A percentile compares a stretch with the other conserved stretches of the same genome.
Conservation (phyloP, 2,329 filamentous ascomycete genomes). For the Cytospora piceicola region DNA sequence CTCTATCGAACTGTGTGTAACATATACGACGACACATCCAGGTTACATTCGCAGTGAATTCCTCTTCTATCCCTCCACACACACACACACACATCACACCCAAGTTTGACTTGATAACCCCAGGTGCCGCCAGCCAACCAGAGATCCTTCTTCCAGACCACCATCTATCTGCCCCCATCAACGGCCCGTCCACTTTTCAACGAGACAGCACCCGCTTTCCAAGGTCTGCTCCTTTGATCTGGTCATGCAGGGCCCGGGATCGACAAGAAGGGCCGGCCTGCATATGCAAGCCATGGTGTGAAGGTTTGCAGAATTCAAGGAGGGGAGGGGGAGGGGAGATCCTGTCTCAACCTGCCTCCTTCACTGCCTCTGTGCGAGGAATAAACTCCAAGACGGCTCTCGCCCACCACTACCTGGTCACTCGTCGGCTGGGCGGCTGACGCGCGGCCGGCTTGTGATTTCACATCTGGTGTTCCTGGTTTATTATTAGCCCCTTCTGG, state of each 20-base stretch:
- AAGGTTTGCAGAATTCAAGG: neutral
- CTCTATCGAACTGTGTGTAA: neutral
- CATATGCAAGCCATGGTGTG: constrained; percentile 7
- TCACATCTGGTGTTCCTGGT: neutral
- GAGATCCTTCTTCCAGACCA: neutral
- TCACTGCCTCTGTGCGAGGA: constrained; percentile 6
- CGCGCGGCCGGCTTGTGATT: constrained; percentile 19
- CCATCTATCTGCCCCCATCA: neutral
- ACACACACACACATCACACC: neutral
- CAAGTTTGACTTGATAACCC: neutral
- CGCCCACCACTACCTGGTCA: neutral
- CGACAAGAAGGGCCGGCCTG: constrained; percentile 19
- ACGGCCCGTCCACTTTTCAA: neutral
- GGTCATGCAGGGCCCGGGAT: constrained; percentile 23
- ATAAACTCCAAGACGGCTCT: constrained; percentile 9
- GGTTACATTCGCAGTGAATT: neutral
- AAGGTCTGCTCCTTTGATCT: constrained; percentile 20
- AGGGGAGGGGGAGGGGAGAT: too few relatives aligned
- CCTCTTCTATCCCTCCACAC: neutral
- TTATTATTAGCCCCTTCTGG: neutral
- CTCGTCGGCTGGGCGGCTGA: constrained; percentile 7
- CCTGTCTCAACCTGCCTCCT: neutral
- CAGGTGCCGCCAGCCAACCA: neutral
- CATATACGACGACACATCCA: neutral
- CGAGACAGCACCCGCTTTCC: neutral